phyloP scores from a whole-genome alignment of 177 flowering plant genomes.

The Vitis hybrid region DNA sequence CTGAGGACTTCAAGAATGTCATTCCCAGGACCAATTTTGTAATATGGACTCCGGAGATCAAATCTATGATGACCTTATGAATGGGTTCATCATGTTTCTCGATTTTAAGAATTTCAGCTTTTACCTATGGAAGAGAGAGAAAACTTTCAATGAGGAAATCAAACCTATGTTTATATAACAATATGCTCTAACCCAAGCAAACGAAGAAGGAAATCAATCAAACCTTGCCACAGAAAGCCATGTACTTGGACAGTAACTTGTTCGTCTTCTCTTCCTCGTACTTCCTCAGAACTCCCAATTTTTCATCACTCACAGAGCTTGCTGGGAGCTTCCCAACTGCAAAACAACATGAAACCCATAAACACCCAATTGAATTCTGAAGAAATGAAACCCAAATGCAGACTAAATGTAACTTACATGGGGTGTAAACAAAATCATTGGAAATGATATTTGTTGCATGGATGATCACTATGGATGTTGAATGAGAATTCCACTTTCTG shows the following conservation, averaged over 20 bases:
- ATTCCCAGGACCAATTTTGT: constrained; percentile 66
- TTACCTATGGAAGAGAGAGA: constrained; percentile 31
- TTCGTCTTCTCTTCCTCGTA: constrained; percentile 49
- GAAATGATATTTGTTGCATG: constrained; percentile 29
- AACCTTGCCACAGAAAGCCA: constrained; percentile 62
- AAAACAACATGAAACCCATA: neutral
- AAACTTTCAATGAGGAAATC: neutral
- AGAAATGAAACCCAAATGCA: neutral
- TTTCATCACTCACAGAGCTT: constrained; percentile 55
- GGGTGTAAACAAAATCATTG: constrained; percentile 56
- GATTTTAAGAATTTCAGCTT: constrained; percentile 41
- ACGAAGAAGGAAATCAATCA: neutral
- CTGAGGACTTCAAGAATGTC: constrained; percentile 50
- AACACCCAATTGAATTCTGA: constrained; percentile 6
- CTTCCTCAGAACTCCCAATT: constrained; percentile 32
- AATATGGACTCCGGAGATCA: constrained; percentile 41
- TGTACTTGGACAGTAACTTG: constrained; percentile 40
- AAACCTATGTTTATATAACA: neutral
- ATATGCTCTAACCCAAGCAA: neutral
- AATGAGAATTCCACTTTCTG: constrained; percentile 41
- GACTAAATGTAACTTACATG: constrained; percentile 36
- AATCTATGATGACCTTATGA: constrained; percentile 41
- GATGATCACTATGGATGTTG: constrained; percentile 51
- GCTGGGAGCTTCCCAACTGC: constrained; percentile 75
- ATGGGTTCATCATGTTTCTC: constrained; percentile 50